phyloP scores from a whole-genome alignment of 768 basidiomycete species.

The Mycena polygramma region DNA sequence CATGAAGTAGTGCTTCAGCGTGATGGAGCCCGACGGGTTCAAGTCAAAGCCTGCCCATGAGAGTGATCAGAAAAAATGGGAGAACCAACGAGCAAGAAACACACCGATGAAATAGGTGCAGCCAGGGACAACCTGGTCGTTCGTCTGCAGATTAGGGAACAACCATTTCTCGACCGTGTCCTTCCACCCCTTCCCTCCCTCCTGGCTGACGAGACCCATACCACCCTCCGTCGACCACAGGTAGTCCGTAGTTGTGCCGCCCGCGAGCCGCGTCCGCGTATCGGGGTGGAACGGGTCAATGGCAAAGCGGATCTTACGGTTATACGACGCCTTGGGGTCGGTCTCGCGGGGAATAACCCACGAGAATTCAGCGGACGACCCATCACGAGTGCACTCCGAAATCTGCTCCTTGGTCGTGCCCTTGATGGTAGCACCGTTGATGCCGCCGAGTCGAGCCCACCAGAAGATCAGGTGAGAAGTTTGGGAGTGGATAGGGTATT shows the following conservation, averaged over 20 bases:
- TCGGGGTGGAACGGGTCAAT: slow-evolving; percentile 39
- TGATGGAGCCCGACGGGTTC: slow-evolving; percentile 36
- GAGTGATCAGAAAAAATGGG: neutral
- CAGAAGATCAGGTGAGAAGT: slow-evolving; percentile 36
- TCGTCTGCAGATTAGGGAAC: slow-evolving; percentile 33
- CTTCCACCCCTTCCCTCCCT: slow-evolving; percentile 34
- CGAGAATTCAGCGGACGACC: slow-evolving; percentile 37
- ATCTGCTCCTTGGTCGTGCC: slow-evolving; percentile 28
- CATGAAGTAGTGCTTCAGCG: slow-evolving; percentile 36
- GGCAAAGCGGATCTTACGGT: slow-evolving; percentile 34
- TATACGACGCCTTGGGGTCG: slow-evolving; percentile 32
- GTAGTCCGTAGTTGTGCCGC: slow-evolving; percentile 34
- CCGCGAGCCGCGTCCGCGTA: slow-evolving; percentile 32
- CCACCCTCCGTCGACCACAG: slow-evolving; percentile 32
- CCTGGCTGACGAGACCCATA: slow-evolving; percentile 31
- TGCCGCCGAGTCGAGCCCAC: slow-evolving; percentile 39
- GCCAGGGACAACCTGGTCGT: slow-evolving; percentile 32
- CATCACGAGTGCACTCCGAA: slow-evolving; percentile 36
- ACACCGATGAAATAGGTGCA: slow-evolving; percentile 35
- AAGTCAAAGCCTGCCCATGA: slow-evolving; percentile 32
- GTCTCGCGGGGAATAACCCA: slow-evolving; percentile 36
- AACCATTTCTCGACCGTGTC: slow-evolving; percentile 36
- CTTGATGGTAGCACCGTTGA: slow-evolving; percentile 34
- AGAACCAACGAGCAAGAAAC: neutral
- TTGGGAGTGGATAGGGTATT: slow-evolving; percentile 37